Percentiles rank a stretch among this genome's conserved stretches.
These are phyloP conservation scores for Cinnamomum chago DNA, from an alignment of 164 flowering plant genomes.

Conservation along the genomic window DNA sequence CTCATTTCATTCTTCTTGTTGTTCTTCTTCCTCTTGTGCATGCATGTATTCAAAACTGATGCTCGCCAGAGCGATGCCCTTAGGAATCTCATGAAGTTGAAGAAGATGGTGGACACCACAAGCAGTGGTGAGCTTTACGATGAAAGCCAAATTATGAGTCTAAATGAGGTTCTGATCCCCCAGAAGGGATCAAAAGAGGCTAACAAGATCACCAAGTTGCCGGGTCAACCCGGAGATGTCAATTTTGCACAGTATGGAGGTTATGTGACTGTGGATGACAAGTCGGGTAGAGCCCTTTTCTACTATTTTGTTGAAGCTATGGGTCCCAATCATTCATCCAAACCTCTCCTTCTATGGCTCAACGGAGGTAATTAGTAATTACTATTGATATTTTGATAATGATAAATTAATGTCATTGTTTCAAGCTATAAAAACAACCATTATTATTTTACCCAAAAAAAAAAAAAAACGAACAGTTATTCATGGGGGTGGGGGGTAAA, in stretches of 20 bases:
- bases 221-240: constrained; percentile 54
- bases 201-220: constrained; percentile 45
- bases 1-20: neutral
- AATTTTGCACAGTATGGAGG: constrained; percentile 68
- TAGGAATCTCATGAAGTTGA: neutral
- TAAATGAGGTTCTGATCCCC: neutral
- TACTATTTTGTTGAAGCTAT: constrained; percentile 67
- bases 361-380: constrained; percentile 37
- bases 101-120: neutral
- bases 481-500: no score
- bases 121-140: neutral
- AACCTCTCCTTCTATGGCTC: constrained; percentile 82
- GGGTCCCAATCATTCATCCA: constrained; percentile 2
- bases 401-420: neutral
- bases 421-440: neutral
- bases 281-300: constrained; percentile 52
- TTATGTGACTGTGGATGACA: constrained; percentile 53
- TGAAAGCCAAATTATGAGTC: neutral
- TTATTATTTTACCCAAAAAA: no score
- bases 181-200: constrained; percentile 45
- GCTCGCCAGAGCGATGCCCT: constrained; percentile 11
- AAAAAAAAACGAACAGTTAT: no score
- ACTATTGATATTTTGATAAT: neutral
- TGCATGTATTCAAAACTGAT: neutral
- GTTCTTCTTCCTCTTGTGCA: neutral